Percentiles rank a stretch among this genome's conserved stretches.
phyloP scores from a whole-genome alignment of 352 stramenopile genomes.

The Globisporangium recalcitrans region DNA sequence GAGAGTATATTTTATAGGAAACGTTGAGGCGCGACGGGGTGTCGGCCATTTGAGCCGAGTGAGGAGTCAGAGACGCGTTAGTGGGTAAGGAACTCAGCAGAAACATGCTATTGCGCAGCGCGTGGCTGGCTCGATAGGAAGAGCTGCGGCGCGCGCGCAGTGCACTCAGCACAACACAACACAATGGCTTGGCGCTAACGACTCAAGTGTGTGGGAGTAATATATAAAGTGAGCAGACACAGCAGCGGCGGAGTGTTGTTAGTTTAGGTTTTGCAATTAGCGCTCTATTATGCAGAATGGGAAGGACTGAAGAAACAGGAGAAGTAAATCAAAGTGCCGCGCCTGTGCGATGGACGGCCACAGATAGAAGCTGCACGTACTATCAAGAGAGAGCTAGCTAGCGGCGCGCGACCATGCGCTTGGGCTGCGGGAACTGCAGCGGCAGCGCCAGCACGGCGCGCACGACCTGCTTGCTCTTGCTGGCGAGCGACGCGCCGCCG shows the following conservation, averaged over 20 bases:
- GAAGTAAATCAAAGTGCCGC: background rate
- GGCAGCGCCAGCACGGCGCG: conserved; percentile 72
- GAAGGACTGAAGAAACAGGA: background rate
- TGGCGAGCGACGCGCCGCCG: conserved; percentile 33
- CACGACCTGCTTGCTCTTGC: conserved; percentile 64
- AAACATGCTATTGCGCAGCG: too few relatives aligned
- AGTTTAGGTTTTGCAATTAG: too few relatives aligned
- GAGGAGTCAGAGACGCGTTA: too few relatives aligned
- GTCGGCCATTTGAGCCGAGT: too few relatives aligned
- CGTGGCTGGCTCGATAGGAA: background rate
- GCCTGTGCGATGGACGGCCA: too few relatives aligned
- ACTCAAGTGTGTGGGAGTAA: background rate
- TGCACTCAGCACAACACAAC: background rate
- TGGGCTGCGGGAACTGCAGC: conserved; percentile 68
- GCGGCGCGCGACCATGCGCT: conserved; percentile 41
- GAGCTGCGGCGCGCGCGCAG: background rate
- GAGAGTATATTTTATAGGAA: conserved; percentile 9
- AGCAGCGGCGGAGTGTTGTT: background rate
- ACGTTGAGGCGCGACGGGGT: background rate
- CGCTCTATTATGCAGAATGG: background rate
- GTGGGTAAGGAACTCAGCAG: background rate
- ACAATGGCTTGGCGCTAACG: too few relatives aligned
- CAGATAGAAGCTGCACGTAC: too few relatives aligned
- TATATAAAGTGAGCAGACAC: background rate
- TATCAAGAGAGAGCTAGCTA: too few relatives aligned